Percentiles rank a stretch among this genome's conserved stretches.
These are phyloP conservation scores for Myxozyma mucilagina DNA, from an alignment of 805 yeast genomes.

Conservation along the genomic window DNA sequence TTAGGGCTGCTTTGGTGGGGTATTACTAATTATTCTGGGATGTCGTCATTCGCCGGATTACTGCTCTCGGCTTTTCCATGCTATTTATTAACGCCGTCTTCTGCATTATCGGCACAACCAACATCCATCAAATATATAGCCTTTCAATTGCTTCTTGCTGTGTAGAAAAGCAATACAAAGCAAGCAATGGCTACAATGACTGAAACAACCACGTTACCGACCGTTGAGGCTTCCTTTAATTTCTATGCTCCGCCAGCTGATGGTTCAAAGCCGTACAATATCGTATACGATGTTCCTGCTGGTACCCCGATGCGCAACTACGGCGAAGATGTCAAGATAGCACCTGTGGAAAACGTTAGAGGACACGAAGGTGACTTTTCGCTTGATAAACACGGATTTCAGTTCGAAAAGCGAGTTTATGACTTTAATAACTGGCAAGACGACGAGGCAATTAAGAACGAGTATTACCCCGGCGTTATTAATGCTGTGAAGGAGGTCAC, in stretches of 20 bases:
- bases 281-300: conserved; percentile 37
- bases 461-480: conserved; percentile 32
- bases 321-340: background rate
- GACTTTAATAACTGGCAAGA: conserved; percentile 22
- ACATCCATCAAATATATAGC: too few relatives aligned
- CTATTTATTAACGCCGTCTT: too few relatives aligned
- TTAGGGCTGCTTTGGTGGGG: too few relatives aligned
- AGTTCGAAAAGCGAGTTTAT: conserved; percentile 20
- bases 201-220: conserved; percentile 17
- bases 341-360: conserved; percentile 15
- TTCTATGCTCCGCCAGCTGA: conserved; percentile 26
- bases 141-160: too few relatives aligned
- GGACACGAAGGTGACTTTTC: conserved; percentile 23
- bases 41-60: too few relatives aligned
- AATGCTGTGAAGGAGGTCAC: conserved; percentile 30
- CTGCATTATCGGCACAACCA: too few relatives aligned
- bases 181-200: conserved; percentile 21
- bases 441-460: conserved; percentile 26
- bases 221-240: conserved; percentile 12
- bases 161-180: background rate
- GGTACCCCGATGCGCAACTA: conserved; percentile 30
- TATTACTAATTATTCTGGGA: too few relatives aligned
- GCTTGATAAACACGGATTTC: conserved; percentile 30
- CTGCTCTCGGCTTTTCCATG: too few relatives aligned
- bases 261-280: conserved; percentile 31